These are phyloP conservation scores for Verticillium isaacii DNA, from an alignment of 2,329 filamentous ascomycete species.

Conservation along the genomic window DNA sequence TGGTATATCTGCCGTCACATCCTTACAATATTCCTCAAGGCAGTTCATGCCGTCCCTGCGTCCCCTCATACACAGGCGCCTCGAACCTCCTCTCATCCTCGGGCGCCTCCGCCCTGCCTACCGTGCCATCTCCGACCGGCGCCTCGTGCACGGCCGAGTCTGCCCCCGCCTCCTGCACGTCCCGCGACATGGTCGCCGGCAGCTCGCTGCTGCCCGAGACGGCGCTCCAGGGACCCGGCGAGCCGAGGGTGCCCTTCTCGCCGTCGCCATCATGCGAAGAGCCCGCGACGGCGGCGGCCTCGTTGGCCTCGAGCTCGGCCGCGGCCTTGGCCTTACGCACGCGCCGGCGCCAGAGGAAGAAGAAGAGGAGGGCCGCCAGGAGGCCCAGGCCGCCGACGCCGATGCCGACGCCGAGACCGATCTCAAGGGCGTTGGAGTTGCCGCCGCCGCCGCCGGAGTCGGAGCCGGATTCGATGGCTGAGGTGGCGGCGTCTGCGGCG, in stretches of 20 bases:
- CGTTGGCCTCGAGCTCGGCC: background rate
- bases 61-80: background rate
- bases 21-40: background rate
- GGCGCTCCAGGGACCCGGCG: background rate
- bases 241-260: background rate
- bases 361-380: constrained; percentile 31
- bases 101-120: background rate
- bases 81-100: background rate
- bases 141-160: background rate
- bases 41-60: constrained; percentile 1
- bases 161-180: background rate
- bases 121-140: background rate
- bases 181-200: background rate
- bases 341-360: constrained; percentile 32
- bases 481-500: background rate
- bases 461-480: background rate
- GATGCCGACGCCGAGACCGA: constrained; percentile 1
- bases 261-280: background rate
- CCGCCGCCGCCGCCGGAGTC: background rate
- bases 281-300: constrained; percentile 4
- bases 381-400: constrained; percentile 34
- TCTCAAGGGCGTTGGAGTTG: background rate
- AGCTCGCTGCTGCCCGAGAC: background rate
- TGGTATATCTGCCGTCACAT: background rate
- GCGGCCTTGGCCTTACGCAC: constrained; percentile 19